phyloP scores from a whole-genome alignment of 257 asterid genomes.

The Leonotis leonurus region DNA sequence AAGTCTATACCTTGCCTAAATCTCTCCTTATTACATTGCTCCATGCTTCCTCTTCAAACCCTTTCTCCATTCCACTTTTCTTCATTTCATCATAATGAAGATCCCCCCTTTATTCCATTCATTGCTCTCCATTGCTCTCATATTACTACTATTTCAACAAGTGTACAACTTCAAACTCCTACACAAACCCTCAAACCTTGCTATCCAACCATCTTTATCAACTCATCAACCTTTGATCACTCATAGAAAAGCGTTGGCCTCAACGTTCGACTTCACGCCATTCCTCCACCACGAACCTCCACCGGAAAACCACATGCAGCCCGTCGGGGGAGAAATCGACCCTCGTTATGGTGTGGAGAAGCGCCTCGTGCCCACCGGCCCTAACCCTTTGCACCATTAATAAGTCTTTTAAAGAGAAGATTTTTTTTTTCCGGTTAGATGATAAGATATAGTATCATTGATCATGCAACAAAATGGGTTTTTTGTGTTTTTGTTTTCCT shows the following conservation, averaged over 20 bases:
- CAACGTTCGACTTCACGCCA: constrained; percentile 47
- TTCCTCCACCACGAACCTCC: constrained; percentile 29
- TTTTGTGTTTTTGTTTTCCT: constrained; percentile 13
- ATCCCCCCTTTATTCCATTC: constrained; percentile 23
- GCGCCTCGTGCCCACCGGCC: constrained; percentile 80
- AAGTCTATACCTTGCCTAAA: neutral
- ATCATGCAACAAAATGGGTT: constrained; percentile 12
- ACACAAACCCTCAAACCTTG: neutral
- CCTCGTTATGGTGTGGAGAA: constrained; percentile 65
- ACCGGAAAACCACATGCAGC: neutral
- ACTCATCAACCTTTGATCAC: constrained; percentile 7
- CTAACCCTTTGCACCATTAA: constrained; percentile 84
- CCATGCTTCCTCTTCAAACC: constrained; percentile 65
- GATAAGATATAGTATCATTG: neutral
- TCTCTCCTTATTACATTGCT: constrained; percentile 41
- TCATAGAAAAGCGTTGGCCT: constrained; percentile 33
- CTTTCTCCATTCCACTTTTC: constrained; percentile 20
- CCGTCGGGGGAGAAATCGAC: constrained; percentile 33
- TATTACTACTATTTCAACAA: constrained; percentile 27
- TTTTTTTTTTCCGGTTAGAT: too few relatives aligned
- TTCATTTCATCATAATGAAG: constrained; percentile 29
- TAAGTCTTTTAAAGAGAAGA: neutral
- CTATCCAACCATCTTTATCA: constrained; percentile 5
- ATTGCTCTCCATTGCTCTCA: constrained; percentile 26
- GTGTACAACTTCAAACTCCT: constrained; percentile 23